These are phyloP conservation scores for Penicillium concentricum DNA, from an alignment of 2,329 filamentous ascomycete genomes.

Conservation along the genomic window DNA sequence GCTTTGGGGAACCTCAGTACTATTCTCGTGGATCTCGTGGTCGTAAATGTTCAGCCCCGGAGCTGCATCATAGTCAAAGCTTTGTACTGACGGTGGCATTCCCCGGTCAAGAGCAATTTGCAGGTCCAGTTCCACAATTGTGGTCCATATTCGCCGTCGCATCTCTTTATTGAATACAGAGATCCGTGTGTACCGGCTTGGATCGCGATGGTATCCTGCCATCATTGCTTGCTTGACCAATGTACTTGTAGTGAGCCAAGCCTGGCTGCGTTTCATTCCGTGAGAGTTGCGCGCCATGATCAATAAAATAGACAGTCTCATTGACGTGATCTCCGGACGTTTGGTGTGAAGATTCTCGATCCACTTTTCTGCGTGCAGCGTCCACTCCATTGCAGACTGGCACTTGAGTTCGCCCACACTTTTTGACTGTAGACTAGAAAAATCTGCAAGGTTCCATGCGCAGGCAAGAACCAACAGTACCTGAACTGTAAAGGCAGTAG, in stretches of 20 bases:
- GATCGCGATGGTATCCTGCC: constrained; percentile 52
- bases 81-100: constrained; percentile 49
- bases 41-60: constrained; percentile 54
- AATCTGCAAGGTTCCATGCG: constrained; percentile 39
- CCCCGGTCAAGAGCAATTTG: constrained; percentile 57
- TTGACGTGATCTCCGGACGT: constrained; percentile 50
- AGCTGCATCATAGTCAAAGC: constrained; percentile 49
- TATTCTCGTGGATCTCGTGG: constrained; percentile 45
- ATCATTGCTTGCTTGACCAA: constrained; percentile 54
- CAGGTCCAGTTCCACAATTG: constrained; percentile 57
- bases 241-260: constrained; percentile 53
- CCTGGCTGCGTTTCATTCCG: constrained; percentile 54
- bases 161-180: constrained; percentile 45
- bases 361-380: constrained; percentile 85
- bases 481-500: constrained; percentile 36
- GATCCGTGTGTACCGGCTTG: constrained; percentile 32
- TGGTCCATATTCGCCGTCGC: constrained; percentile 57
- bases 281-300: constrained; percentile 52
- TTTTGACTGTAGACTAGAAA: constrained; percentile 28
- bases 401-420: constrained; percentile 28
- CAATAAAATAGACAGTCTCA: constrained; percentile 54
- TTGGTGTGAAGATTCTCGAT: constrained; percentile 72
- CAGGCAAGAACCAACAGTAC: constrained; percentile 40
- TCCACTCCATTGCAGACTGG: constrained; percentile 60
- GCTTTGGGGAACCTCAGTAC: constrained; percentile 30